Evolutionary conservation across 2,329 filamentous ascomycete species (phyloP).

Genomic region (Colletotrichum godetiae): DNA sequence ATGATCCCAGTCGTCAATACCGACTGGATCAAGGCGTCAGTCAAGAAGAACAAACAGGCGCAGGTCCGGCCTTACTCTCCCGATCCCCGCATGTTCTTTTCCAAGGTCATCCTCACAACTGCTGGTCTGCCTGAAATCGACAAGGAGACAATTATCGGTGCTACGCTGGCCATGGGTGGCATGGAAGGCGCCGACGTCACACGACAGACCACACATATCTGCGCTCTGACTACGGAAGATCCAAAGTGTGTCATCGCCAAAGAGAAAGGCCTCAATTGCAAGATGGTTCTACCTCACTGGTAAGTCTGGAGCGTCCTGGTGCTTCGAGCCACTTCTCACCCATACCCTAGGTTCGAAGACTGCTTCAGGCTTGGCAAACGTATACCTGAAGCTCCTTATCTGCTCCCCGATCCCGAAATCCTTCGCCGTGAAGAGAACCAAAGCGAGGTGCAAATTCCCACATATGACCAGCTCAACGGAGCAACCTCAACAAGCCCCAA

Average conservation of each 20-base stretch:
- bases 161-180: constrained; percentile 89
- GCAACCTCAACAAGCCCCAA: constrained; percentile 66
- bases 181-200: constrained; percentile 79
- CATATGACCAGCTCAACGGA: constrained; percentile 72
- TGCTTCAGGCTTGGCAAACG: constrained; percentile 92
- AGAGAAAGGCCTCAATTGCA: constrained; percentile 75
- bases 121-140: constrained; percentile 87
- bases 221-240: constrained; percentile 81
- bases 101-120: constrained; percentile 83
- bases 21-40: constrained; percentile 80
- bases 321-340: constrained; percentile 35
- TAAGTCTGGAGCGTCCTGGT: constrained; percentile 45
- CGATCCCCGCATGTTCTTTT: constrained; percentile 91
- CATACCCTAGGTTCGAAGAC: constrained; percentile 83
- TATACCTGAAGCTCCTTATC: constrained; percentile 89
- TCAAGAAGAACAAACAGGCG: constrained; percentile 76
- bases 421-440: constrained; percentile 69
- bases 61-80: constrained; percentile 89
- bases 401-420: constrained; percentile 87
- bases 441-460: constrained; percentile 66
- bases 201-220: constrained; percentile 86
- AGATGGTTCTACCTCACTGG: constrained; percentile 95
- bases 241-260: constrained; percentile 74
- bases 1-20: constrained; percentile 89
- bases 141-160: constrained; percentile 91